Evolutionary conservation across 257 asterid species (phyloP).

Genomic region (Solanum pinnatisectum): DNA sequence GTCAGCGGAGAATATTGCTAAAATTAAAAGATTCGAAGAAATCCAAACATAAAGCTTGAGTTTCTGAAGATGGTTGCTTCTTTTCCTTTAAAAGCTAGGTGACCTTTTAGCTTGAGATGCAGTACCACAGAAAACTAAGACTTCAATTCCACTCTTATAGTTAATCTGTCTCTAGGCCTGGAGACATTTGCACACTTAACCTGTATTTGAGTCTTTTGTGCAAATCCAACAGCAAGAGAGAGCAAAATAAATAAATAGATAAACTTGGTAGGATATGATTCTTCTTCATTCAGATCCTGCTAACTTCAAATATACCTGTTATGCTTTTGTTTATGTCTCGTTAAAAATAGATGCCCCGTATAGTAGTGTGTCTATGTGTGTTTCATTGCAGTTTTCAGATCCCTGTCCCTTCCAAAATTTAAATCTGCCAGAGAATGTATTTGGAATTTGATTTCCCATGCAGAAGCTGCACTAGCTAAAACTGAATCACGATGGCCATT

Average conservation of each 20-base stretch:
- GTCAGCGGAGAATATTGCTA: not conserved
- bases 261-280: not conserved
- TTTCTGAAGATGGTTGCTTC: not conserved
- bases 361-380: not conserved
- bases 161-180: not conserved
- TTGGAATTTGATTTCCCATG: not conserved
- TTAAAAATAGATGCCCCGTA: not conserved
- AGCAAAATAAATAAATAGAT: not conserved
- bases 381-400: not conserved
- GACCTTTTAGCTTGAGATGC: not conserved
- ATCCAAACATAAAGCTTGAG: not conserved
- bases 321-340: not conserved
- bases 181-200: not conserved
- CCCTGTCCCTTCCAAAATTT: not conserved
- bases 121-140: not conserved
- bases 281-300: not conserved
- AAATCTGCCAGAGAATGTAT: not conserved
- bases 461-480: not conserved
- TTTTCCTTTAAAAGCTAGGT: not conserved
- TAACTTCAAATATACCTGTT: not conserved
- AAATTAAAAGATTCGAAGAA: not conserved
- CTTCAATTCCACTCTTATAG: not conserved
- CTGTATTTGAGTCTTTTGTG: not conserved
- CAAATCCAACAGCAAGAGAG: not conserved
- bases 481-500: not conserved